Base-by-base conservation (phyloP, 805 yeast genomes). In the Naumovozyma castellii region DNA sequence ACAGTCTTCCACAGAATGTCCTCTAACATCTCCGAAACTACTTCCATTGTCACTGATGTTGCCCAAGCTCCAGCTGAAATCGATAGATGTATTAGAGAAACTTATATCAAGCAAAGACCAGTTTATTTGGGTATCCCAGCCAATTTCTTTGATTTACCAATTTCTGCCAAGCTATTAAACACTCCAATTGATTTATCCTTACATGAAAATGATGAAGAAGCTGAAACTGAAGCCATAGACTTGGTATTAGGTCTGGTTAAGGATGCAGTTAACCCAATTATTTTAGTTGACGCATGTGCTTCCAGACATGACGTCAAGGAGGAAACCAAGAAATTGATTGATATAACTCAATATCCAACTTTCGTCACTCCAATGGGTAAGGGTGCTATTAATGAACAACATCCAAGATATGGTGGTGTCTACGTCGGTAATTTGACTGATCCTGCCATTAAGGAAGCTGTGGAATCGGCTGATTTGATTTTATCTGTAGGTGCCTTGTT, bases 321-420 rank as follows among this genome's bases (percentile, higher is more conserved):
- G 3, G 80, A 76, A 57, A 78, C 78, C 36, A 63, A 60, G 36
- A 61, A 66, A 43, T 68, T 82, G 53, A 76, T 78, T 34, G 68
- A 71, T 27, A 57, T 64, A 37, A 79, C 87, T 18, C 73, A 78
- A 56, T 80, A 75, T 73, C 85, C 86, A 13, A 78, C 78, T 25
- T 82, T 73, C 57, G 77, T 78, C 39, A 82, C 90, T 20, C 90
- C 90, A 45, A 80, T 81, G 86, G 90, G 88, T 59, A 82, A 82
- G 59, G 77, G 82, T 35, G 67, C 73, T 9, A 72, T 80, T 48
- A 75, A 78, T 59, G 90, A 82, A 62, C 67, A 66, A 39, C 68
- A 73, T 50, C 70, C 73, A 37, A 65, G 80, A 57, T 81, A 72
- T 56, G 83, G 80, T 43, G 90, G 90, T 57, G 82, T 77, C 39